phyloP scores from a whole-genome alignment of 1,139 yeast species.

The Nakaseomyces bracarensis region DNA sequence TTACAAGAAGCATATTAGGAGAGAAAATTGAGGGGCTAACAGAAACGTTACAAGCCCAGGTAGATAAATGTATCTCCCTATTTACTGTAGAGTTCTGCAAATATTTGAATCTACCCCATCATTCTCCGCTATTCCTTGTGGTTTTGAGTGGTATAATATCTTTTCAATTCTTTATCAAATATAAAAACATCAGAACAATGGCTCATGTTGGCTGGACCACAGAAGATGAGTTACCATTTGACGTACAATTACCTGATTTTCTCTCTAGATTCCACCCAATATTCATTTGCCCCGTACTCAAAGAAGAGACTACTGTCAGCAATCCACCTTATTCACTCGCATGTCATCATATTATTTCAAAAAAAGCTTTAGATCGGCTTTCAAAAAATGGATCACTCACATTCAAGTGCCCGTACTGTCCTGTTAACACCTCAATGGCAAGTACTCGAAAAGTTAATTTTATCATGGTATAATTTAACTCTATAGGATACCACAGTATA shows the following conservation, averaged over 20 bases:
- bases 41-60: constrained; percentile 17
- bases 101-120: constrained; percentile 53
- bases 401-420: constrained; percentile 66
- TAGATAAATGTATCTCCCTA: constrained; percentile 32
- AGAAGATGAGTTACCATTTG: constrained; percentile 51
- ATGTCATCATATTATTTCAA: constrained; percentile 55
- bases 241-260: constrained; percentile 44
- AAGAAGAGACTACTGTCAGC: constrained; percentile 60
- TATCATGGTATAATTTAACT: constrained; percentile 20
- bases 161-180: constrained; percentile 64
- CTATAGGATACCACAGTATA: neutral
- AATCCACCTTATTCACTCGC: constrained; percentile 59
- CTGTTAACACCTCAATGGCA: constrained; percentile 34
- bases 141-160: constrained; percentile 65
- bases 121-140: constrained; percentile 62
- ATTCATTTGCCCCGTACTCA: constrained; percentile 84
- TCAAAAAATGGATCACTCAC: constrained; percentile 35
- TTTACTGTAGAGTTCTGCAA: constrained; percentile 64
- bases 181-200: constrained; percentile 39
- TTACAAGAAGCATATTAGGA: constrained; percentile 21
- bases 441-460: constrained; percentile 28
- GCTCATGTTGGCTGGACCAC: constrained; percentile 48
- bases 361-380: constrained; percentile 40
- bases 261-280: constrained; percentile 64
- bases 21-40: constrained; percentile 15